Base-by-base conservation (phyloP, 2,329 filamentous ascomycete genomes). In the Neonectria punicea region DNA sequence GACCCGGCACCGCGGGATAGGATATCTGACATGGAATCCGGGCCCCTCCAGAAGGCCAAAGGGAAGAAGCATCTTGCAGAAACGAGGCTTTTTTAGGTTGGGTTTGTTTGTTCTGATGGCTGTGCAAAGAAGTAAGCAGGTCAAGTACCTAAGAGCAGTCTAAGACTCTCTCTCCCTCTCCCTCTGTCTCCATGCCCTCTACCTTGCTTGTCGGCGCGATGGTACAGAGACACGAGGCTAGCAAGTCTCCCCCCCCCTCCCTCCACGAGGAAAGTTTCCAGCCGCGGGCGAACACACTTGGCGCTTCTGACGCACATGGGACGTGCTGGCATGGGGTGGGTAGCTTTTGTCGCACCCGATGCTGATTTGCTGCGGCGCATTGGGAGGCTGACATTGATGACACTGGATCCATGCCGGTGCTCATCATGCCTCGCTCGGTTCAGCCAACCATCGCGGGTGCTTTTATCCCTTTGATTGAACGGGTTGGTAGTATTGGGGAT, bases 1-100 rank as follows among this genome's bases (percentile, higher is more conserved):
- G 71, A 72, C 71, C 71, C 71, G 63, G 59, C 68, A 63, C 72
- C 62, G 60, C 56, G 71, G 71, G 71, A 68, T 72, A 67, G 55
- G 60, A 69, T 39, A n/a, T 68, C 62, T 59, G 56, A 44, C 65
- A 62, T 63, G 63, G 63, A 47, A 57, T 62, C 46, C 36, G 13
- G 14, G 14, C 36, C 36, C 36, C 34, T 28, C 46, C 18, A 18
- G 34, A 34, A 34, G 5, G 36, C 36, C 34, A 49, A 51, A 18
- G 59, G 25, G 56, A 55, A n/a, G 13, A n/a, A 34, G 28, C 43
- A 44, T n/a, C 36, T 46, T 6, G 18, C n/a, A 28, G 44, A 50
- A 43, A 53, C 18, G 47, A 53, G 57, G 57, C 39, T 46, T 53
- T 53, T 53, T 53, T 18, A 25, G 25, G 14, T 36, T 36, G 11